Base-by-base conservation (phyloP, 208 protist species). In the Wallacemonas sp. region DNA sequence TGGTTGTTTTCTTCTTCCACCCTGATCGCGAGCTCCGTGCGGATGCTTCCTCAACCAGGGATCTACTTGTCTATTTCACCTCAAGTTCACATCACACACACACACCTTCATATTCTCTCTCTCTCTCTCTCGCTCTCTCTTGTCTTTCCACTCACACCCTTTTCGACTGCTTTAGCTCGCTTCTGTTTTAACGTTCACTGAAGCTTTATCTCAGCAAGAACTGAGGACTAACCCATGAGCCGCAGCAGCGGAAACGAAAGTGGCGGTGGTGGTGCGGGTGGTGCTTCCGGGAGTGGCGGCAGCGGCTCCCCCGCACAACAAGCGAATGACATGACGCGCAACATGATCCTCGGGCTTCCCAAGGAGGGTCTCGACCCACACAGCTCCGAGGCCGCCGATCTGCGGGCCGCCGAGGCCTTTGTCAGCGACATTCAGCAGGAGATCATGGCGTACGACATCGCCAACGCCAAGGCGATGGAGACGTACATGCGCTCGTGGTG, bases 391-490 rank as follows among this genome's bases (percentile, higher is more conserved):
- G 81, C 81, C 11, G 83, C 83, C 0, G 80, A 85, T 27, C 72
- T 93, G 60, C 83, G 88, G 55, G 83, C 83, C 2, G 87, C 87
- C 11, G 87, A 93, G 73, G 83, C 81, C 16, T 93, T 93, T 30
- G 68, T 93, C n/a, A 78, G 74, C 41, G 81, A 90, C 46, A 90
- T 93, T 26, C 87, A 88, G 43, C 81, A 81, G 30, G 78, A 94
- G 63, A 94, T 94, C 16, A 48, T 88, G 19, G 84, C 78, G n/a
- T 91, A 88, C 57, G 88, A 94, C 63, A 78, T 89, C 19, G 88
- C 85, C 27, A 94, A 94, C 54, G 85, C 85, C n/a, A 78, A 76
- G 19, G 88, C 88, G 5, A 85, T 91, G 74, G 82, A 90, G 74
- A 65, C 76, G 36, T 90, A 90, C 74, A 78, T 81, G 39, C 72